Conservation (phyloP, 2,329 filamentous ascomycete species). For the Botrytis hyacinthi region DNA sequence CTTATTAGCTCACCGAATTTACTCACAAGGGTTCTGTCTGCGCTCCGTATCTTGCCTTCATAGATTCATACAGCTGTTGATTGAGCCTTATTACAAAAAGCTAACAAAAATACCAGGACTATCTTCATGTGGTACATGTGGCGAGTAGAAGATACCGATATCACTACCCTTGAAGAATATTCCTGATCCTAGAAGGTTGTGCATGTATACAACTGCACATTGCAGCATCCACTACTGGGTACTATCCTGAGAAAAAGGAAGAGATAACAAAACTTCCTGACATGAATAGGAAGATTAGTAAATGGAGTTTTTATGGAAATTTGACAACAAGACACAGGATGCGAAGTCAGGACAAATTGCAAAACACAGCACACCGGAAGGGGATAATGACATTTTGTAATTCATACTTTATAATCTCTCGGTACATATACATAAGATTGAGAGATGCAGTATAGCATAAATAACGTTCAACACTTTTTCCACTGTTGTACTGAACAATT, state of each 20-base stretch:
- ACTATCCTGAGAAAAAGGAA: not conserved
- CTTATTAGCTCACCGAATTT: not conserved
- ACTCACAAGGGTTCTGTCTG: not conserved
- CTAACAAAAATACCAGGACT: slow-evolving; percentile 52
- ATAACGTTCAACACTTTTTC: accelerated
- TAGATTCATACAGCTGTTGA: not conserved
- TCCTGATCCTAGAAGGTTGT: not conserved
- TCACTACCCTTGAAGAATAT: slow-evolving; percentile 54
- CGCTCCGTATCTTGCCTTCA: not conserved
- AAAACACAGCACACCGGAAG: not conserved
- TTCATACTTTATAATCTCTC: not conserved
- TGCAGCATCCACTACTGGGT: too few relatives aligned
- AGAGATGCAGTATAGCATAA: not conserved
- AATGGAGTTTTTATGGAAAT: not conserved
- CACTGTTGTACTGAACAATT: not conserved
- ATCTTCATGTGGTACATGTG: slow-evolving; percentile 99
- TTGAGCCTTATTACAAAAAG: not conserved
- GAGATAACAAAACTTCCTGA: accelerated
- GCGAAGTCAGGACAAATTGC: not conserved
- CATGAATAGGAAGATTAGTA: not conserved
- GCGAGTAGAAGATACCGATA: slow-evolving; percentile 77
- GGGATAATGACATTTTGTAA: not conserved
- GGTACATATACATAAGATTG: not conserved
- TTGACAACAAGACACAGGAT: not conserved
- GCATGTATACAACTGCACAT: not conserved